Conservation (phyloP, 495 filamentous ascomycete species). For the Aspergillus panamensis region DNA sequence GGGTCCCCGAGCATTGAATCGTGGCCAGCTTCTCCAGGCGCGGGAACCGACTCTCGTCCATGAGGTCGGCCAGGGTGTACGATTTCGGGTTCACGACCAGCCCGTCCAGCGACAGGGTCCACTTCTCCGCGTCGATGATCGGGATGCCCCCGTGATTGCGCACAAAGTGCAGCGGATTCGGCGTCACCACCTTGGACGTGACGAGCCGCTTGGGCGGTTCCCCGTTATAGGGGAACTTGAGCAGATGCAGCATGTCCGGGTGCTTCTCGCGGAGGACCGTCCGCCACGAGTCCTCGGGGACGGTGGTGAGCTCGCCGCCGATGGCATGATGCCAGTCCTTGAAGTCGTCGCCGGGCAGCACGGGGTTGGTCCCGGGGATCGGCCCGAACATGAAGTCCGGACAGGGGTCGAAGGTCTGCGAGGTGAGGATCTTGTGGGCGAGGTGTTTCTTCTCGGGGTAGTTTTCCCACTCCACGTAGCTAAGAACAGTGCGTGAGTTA, state of each 20-base stretch:
- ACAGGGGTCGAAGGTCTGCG: constrained; percentile 52
- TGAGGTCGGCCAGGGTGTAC: constrained; percentile 53
- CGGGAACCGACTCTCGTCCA: constrained; percentile 55
- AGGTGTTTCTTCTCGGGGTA: constrained; percentile 61
- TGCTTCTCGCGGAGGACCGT: constrained; percentile 59
- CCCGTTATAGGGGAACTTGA: constrained; percentile 70
- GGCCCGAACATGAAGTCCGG: constrained; percentile 60
- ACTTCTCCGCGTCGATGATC: constrained; percentile 53
- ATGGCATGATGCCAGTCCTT: constrained; percentile 62
- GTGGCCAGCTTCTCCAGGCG: constrained; percentile 52
- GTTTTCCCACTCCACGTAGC: constrained; percentile 66
- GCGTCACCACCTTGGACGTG: constrained; percentile 52
- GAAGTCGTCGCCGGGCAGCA: constrained; percentile 60
- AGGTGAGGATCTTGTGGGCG: constrained; percentile 53
- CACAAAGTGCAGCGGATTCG: constrained; percentile 59
- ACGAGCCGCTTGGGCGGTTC: constrained; percentile 54
- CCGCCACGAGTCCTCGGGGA: constrained; percentile 56
- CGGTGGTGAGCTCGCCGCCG: constrained; percentile 44
- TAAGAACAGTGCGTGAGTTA: constrained; percentile 6
- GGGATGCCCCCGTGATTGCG: constrained; percentile 68
- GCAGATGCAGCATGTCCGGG: constrained; percentile 62
- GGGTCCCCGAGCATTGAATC: constrained; percentile 67
- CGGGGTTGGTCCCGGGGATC: constrained; percentile 59
- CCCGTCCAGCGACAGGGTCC: constrained; percentile 50
- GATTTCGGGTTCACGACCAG: constrained; percentile 53